A percentile compares a stretch with the other conserved stretches of the same genome.
Evolutionary conservation across 345 rosid genomes (phyloP).

Genomic region (Eutrema yunnanense): DNA sequence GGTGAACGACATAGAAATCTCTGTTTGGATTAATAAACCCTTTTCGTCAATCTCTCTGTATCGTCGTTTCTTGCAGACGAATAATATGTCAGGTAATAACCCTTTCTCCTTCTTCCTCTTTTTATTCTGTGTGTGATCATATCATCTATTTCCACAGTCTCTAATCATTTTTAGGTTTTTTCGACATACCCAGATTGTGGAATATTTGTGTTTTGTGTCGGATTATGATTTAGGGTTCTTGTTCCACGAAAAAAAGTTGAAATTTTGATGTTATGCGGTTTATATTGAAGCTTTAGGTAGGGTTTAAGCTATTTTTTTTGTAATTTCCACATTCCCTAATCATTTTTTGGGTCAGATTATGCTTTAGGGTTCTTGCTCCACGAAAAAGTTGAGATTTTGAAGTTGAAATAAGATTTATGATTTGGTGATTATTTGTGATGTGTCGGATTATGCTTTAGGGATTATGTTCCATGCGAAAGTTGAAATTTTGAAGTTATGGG

Average conservation of each 20-base stretch:
- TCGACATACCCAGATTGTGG: neutral
- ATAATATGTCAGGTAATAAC: conserved; percentile 9
- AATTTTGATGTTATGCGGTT: neutral
- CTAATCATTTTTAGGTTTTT: neutral
- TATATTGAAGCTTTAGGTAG: neutral
- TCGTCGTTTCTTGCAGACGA: neutral
- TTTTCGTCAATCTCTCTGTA: neutral
- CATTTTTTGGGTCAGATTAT: neutral
- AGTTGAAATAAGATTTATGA: neutral
- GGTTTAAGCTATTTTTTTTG: neutral
- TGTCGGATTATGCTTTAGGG: neutral
- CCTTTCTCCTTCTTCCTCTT: neutral
- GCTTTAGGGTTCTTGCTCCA: neutral
- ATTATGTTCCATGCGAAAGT: neutral
- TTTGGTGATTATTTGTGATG: neutral
- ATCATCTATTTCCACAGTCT: neutral
- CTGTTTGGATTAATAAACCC: neutral
- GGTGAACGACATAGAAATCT: neutral
- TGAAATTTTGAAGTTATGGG: neutral
- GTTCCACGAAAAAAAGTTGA: neutral
- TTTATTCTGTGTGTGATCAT: neutral
- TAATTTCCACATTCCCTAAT: neutral
- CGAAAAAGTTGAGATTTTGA: neutral
- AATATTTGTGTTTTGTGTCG: neutral
- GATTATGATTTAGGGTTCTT: neutral